Evolutionary conservation across 331 rosid species (phyloP), one percentile per base, ranked within the genome.

Genomic region (Acacia concinna): DNA sequence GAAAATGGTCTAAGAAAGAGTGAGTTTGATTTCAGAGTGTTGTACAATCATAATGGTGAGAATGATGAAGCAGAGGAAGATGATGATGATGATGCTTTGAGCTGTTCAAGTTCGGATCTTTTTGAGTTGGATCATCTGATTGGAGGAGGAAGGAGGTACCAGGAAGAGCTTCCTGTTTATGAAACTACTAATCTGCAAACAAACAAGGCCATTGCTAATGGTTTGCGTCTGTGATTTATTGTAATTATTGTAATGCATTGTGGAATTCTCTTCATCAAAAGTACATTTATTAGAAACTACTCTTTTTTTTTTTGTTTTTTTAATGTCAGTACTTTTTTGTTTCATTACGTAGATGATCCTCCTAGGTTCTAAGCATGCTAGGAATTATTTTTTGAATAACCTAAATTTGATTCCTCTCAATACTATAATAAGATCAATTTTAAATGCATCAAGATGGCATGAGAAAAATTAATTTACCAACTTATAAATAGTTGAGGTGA

Each of bases 81-180:
- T 0, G 85, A 82, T 3, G 86, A 85, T 0, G 87, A 89, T 4
- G 92, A 88, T 31, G 92, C 77, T n/a, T 34, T 68, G 85, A 88
- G 94, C 57, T 90, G 44, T 77, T 86, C 94, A 46, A 90, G 92
- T 41, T 90, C 94, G 2, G 94, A 90, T 74, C 85, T 90, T 34
- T 90, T 90, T 49, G 94, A 90, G 86, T 79, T 90, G 47, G 87
- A 90, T 86, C 90, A 84, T 30, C 87, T 84, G 28, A 87, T 85
- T 72, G 94, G 94, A 56, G 79, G 69, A 68, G 67, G 37, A 60
- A 86, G 84, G 30, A 79, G 92, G 84, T 90, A 86, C 56, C 81
- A 81, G 23, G 86, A 88, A 69, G 94, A 90, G 81, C 92, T 90
- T 81, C 94, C 94, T 0, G 94, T 90, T 72, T 90, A 88, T 80